Conservation (phyloP, 768 basidiomycete species). For the Strobilomyces echinocephalus region DNA sequence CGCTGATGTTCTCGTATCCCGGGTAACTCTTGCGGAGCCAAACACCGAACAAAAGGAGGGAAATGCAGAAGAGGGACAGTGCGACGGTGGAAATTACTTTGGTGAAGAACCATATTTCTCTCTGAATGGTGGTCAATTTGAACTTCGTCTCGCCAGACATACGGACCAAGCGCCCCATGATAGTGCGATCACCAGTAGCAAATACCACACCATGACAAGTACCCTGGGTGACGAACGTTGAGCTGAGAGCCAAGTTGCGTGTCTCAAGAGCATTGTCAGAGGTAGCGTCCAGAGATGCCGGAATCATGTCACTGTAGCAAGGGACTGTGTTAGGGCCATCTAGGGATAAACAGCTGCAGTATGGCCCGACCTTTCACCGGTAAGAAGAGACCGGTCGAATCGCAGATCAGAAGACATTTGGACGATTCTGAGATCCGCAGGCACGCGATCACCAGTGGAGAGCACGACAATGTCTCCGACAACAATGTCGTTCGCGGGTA, state of each 20-base stretch:
- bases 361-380: conserved; percentile 39
- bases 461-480: conserved; percentile 54
- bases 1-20: conserved; percentile 33
- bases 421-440: conserved; percentile 55
- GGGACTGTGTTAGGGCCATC: background rate
- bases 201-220: conserved; percentile 39
- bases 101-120: conserved; percentile 48
- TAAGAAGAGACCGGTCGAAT: conserved; percentile 51
- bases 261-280: conserved; percentile 48
- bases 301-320: conserved; percentile 36
- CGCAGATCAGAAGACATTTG: conserved; percentile 47
- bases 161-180: conserved; percentile 53
- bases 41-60: conserved; percentile 39
- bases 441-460: conserved; percentile 51
- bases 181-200: conserved; percentile 39
- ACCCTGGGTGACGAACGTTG: conserved; percentile 40
- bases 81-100: conserved; percentile 45
- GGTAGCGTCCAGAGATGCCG: conserved; percentile 41
- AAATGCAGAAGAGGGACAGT: conserved; percentile 36
- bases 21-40: conserved; percentile 37
- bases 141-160: conserved; percentile 45
- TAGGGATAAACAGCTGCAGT: background rate
- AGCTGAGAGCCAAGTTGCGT: conserved; percentile 45
- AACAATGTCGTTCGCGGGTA: conserved; percentile 51
- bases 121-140: conserved; percentile 45